Conservation (phyloP, 371 early-diverging fungal species). For the Conidiobolus incongruus region DNA sequence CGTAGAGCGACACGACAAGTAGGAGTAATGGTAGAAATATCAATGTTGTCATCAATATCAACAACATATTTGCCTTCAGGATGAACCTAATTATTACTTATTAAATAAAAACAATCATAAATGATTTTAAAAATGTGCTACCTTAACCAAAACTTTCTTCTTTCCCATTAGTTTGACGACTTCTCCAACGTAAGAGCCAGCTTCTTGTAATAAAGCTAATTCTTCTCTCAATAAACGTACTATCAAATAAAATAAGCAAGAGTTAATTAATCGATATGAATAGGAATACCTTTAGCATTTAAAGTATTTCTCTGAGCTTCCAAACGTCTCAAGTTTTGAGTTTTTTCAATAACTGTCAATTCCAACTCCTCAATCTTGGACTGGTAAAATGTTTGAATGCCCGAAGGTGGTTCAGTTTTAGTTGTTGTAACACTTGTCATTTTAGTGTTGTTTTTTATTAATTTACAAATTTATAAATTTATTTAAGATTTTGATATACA, state of each 20-base stretch:
- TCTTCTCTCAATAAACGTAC: constrained; percentile 98
- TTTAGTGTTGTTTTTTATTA: too few species aligned
- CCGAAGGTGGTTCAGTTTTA: too few species aligned
- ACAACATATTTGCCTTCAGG: constrained; percentile 99
- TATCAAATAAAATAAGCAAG: constrained; percentile 8
- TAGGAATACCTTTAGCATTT: constrained; percentile 65
- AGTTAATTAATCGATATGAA: neutral
- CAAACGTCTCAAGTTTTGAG: constrained; percentile 89
- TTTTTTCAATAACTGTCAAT: constrained; percentile 61
- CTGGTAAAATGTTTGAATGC: constrained; percentile 44
- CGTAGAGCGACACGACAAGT: constrained; percentile 95
- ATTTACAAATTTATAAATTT: too few species aligned
- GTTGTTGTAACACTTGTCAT: too few species aligned
- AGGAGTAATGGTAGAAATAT: constrained; percentile 79
- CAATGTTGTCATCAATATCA: constrained; percentile 78
- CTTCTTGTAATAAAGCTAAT: constrained; percentile 91
- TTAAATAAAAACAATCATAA: too few species aligned
- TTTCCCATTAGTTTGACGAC: constrained; percentile 99
- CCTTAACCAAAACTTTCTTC: constrained; percentile 96
- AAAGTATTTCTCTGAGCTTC: constrained; percentile 96
- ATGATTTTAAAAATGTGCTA: constrained; percentile 8
- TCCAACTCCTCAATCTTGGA: constrained; percentile 77
- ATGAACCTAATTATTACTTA: constrained; percentile 40
- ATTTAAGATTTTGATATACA: too few species aligned
- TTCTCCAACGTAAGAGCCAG: constrained; percentile 95